phyloP scores from a whole-genome alignment of 768 basidiomycete species.

The Tylopilus plumbeoviolaceoides region DNA sequence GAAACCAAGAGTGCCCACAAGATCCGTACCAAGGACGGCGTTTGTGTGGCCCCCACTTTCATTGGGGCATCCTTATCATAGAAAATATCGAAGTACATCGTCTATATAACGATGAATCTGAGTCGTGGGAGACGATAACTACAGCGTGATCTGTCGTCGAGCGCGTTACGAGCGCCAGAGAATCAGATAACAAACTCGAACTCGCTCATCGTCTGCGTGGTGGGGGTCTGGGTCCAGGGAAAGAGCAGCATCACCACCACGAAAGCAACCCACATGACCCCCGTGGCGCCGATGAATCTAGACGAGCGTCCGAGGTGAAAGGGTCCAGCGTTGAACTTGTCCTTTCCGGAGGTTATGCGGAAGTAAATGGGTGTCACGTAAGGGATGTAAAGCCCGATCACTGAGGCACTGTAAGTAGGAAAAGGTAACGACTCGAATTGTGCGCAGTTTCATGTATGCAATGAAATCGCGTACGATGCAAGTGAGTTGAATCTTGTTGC shows the following conservation, averaged over 20 bases:
- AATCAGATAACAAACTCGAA: background rate
- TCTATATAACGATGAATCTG: background rate
- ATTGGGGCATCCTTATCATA: conserved; percentile 93
- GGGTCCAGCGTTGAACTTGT: conserved; percentile 32
- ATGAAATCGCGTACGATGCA: background rate
- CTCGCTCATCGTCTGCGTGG: conserved; percentile 33
- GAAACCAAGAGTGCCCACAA: conserved; percentile 71
- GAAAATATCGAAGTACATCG: conserved; percentile 13
- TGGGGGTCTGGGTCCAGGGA: conserved; percentile 22
- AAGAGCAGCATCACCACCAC: conserved; percentile 34
- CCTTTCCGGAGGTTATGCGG: conserved; percentile 32
- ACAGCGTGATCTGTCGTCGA: conserved; percentile 17
- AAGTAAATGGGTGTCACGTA: conserved; percentile 36
- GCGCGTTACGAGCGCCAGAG: background rate
- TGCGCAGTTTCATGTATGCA: background rate
- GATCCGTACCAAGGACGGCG: conserved; percentile 82
- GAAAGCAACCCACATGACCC: conserved; percentile 31
- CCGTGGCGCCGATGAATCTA: conserved; percentile 28
- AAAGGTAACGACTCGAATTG: background rate
- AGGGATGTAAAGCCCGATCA: conserved; percentile 35
- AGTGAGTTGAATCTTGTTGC: conserved; percentile 31
- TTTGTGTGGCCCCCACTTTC: conserved; percentile 75
- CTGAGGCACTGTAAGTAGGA: conserved; percentile 25
- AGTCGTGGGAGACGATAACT: conserved; percentile 19
- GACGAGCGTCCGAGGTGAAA: conserved; percentile 33